Evolutionary conservation across 768 basidiomycete species (phyloP), one percentile per base, ranked within the genome.

Genomic region (Auricularia sp.): DNA sequence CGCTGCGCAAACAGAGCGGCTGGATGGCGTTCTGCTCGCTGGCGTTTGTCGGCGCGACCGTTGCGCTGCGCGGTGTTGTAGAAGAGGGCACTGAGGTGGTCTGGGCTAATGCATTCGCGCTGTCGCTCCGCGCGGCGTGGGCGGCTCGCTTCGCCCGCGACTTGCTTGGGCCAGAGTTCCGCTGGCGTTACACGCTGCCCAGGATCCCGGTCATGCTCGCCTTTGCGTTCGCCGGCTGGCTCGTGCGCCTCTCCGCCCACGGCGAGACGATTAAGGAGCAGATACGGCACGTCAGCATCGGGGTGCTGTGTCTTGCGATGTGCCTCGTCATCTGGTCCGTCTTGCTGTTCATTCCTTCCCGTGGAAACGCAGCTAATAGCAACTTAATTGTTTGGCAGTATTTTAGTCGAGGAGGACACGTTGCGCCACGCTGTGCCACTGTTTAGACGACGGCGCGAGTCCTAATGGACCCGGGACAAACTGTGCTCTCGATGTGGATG

Each of bases 1-100:
- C 94, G 73, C 75, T 99, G 10, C 83, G 78, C 58, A 73, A 71
- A 6, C 94, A 96, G 73, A 89, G 86, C 69, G 79, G 83, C 54
- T 92, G 87, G 85, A 90, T 98, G 87, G 79, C 87, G n/a, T 77
- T 72, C 0, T 93, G 90, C 73, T 92, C 92, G 0, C 72, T 77
- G 1, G 75, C 83, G 1, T 96, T 94, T 72, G 83, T 90, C 51
- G 69, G 73, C 29, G 77, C 82, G 45, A 78, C 87, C 64, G 71
- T 83, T 29, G 67, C 69, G 37, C 68, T 85, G 67, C 81, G 85
- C 74, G 11, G 58, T 63, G 69, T 42, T 75, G 54, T 61, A 80
- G 34, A 74, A 78, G 33, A 70, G 84, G 92, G 92, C 68, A 78
- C 81, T 0, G 85, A 86, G 6, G 78, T 91, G 39, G 87, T 93